phyloP scores from a whole-genome alignment of 2,329 filamentous ascomycete genomes.

The Sporothrix curviconia region DNA sequence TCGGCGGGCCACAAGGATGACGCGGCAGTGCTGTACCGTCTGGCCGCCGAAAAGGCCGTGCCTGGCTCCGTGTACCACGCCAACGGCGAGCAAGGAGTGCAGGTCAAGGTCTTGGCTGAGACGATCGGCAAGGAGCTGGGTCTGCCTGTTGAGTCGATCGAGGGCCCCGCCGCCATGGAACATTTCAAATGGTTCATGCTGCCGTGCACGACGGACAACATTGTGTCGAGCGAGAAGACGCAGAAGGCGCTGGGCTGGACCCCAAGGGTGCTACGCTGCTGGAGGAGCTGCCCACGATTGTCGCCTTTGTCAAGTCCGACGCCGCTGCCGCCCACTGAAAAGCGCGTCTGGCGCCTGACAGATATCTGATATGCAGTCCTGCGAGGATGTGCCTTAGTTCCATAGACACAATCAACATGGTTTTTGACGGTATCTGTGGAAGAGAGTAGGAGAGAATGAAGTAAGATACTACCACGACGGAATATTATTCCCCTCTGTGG shows the following conservation, averaged over 20 bases:
- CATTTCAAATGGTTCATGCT: conserved; percentile 22
- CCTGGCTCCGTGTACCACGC: conserved; percentile 32
- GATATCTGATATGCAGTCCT: too few relatives aligned
- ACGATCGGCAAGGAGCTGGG: conserved; percentile 30
- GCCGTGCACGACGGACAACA: conserved; percentile 24
- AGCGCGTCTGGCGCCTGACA: too few relatives aligned
- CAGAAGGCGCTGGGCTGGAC: conserved; percentile 30
- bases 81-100: conserved; percentile 30
- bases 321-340: too few relatives aligned
- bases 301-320: background rate
- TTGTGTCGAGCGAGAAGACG: conserved; percentile 31
- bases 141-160: conserved; percentile 26
- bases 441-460: too few relatives aligned
- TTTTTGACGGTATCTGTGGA: too few relatives aligned
- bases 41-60: conserved; percentile 32
- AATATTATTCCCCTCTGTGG: background rate
- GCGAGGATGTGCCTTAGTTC: too few relatives aligned
- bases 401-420: too few relatives aligned
- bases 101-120: conserved; percentile 30
- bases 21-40: conserved; percentile 31
- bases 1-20: conserved; percentile 32
- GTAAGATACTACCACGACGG: background rate
- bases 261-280: conserved; percentile 11
- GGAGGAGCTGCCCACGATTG: conserved; percentile 8
- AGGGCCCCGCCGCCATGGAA: conserved; percentile 24